These are phyloP conservation scores for Agrostemma githago DNA, from an alignment of 148 eudicot genomes.

Conservation along the genomic window DNA sequence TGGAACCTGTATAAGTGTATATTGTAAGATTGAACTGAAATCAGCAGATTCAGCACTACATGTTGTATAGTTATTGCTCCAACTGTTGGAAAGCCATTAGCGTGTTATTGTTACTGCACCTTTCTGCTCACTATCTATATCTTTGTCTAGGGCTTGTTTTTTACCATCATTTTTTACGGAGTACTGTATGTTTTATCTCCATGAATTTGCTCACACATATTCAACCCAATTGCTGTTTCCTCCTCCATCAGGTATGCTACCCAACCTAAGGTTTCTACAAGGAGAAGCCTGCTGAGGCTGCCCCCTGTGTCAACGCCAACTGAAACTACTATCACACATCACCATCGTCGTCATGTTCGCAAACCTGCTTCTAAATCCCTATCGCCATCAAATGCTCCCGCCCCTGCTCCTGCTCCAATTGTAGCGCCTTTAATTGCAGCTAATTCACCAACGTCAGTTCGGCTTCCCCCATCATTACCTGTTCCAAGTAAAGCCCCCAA, in stretches of 20 bases:
- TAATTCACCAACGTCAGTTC: slow-evolving; percentile 25
- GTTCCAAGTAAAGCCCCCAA: slow-evolving; percentile 23
- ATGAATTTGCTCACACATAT: not conserved
- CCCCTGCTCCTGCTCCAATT: slow-evolving; percentile 16
- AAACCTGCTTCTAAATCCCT: slow-evolving; percentile 17
- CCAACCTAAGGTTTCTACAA: not conserved
- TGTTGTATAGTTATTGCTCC: slow-evolving; percentile 33
- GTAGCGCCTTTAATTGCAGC: slow-evolving; percentile 21
- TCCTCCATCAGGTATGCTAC: slow-evolving; percentile 19
- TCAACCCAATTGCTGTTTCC: not conserved
- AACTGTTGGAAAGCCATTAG: slow-evolving; percentile 33
- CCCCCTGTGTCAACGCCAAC: not conserved
- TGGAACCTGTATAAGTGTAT: too few species aligned
- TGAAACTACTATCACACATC: slow-evolving; percentile 17
- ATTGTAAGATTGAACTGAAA: not conserved
- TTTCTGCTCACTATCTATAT: too few species aligned
- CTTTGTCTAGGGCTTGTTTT: too few species aligned
- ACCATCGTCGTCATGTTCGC: slow-evolving; percentile 24
- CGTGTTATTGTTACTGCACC: not conserved
- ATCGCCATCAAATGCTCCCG: slow-evolving; percentile 10
- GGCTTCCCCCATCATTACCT: slow-evolving; percentile 30
- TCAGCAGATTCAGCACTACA: slow-evolving; percentile 8
- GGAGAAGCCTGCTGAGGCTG: slow-evolving; percentile 36
- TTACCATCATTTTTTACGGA: too few species aligned
- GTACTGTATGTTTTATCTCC: not conserved